Evolutionary conservation across 495 filamentous ascomycete genomes (phyloP), one percentile per base, ranked within the genome.

Genomic region (Podospora tetraspora): DNA sequence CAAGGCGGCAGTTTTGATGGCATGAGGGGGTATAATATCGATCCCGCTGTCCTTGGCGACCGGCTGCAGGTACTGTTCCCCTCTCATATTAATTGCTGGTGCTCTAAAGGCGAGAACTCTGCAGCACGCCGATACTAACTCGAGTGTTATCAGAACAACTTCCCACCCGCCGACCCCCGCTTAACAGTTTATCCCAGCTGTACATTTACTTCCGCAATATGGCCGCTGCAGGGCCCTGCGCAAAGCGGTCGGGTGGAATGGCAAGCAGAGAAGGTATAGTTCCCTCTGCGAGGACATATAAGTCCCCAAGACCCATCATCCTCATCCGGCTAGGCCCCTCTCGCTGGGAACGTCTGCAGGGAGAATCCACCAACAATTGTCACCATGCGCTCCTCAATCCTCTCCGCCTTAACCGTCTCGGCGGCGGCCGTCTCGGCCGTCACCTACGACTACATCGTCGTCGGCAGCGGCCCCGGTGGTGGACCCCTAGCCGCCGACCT

Each of bases 381-480:
- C 66, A 77, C 23, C 2, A 76, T 78, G 76, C 70, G 66, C 27
- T 75, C 68, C 67, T 63, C 62, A 68, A 65, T 81, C 3, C 64
- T 80, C 16, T 74, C 75, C 37, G 72, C 72, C 37, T 59, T 75
- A 23, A 68, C 59, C 16, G 74, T 72, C 60, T 63, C 72, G 16
- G 78, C 71, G 6, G 9, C 43, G 34, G 69, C 72, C 29, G 29
- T 72, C 19, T 66, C 62, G 9, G 66, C 70, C 59, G 70, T 63
- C 1, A 63, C 71, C 8, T 90, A 89, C 72, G 89, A 90, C 67
- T 90, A 90, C 75, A 83, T 91, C 65, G 81, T 91, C 23, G 85
- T 91, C 0, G 89, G 89, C 37, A 85, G 82, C 43, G 89, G 88
- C 22, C 85, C 88, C 4, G 89, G 89, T 21, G 88, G 89, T 11